Base-by-base conservation (phyloP, 768 basidiomycete genomes). In the Tricholoma saponaceum region DNA sequence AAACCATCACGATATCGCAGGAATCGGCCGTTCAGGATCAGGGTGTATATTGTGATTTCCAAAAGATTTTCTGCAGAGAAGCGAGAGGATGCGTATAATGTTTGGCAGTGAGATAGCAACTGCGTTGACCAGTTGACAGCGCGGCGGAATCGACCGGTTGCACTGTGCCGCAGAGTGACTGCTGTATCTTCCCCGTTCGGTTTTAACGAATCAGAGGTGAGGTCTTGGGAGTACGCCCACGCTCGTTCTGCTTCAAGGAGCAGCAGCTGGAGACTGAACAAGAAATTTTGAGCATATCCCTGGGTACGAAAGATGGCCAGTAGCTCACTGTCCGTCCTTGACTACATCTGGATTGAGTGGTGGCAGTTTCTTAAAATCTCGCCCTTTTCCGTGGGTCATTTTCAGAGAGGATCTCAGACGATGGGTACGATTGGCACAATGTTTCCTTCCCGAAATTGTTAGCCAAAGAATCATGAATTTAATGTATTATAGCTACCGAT, bases 181-280 rank as follows among this genome's bases (percentile, higher is more conserved):
- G 85, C 77, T 13, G 78, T 77, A 20, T 75, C 74, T 47, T 79
- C 70, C 65, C 83, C 83, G 18, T 76, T 74, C 52, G 82, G 79
- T 52, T 79, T 71, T n/a, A 78, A 67, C 18, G 86, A 75, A 49
- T 80, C 74, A 2, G 78, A 67, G 20, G 76, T 69, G 44, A 95
- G 83, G 54, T 92, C 90, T 69, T 95, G 92, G 4, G 94, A 86
- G 71, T 94, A 85, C 1, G 91, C 86, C 86, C 94, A 94, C 28
- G 93, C 91, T 44, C 96, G 85, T 69, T 98, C 96, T 8, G 93
- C 84, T 69, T 97, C 93, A 65, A 95, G 87, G 8, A 98, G 79
- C 47, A 95, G 74, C 10, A 97, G 80, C 64, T 95, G 88, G 5
- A 95, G 79, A 64, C 91, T 93, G 55, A 54, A 37, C 23, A 51